These are phyloP conservation scores for Tolypocladium capitatum DNA, from an alignment of 2,329 filamentous ascomycete species.

Conservation along the genomic window DNA sequence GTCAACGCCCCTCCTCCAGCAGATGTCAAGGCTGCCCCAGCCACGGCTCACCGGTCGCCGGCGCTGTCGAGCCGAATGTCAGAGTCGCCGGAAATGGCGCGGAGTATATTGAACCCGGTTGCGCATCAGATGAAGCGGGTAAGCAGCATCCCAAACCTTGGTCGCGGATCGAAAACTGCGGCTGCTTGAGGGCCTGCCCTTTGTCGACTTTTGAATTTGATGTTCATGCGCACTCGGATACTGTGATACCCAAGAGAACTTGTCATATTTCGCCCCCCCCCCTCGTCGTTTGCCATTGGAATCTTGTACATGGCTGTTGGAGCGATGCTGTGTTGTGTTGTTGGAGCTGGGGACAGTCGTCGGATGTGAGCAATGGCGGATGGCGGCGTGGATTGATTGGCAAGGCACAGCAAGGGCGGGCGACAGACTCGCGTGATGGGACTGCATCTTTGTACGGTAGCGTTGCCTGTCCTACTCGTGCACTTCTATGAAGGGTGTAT, in stretches of 20 bases:
- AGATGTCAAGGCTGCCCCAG: constrained; percentile 11
- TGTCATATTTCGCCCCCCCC: constrained; percentile 9
- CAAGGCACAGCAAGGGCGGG: background rate
- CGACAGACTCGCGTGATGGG: background rate
- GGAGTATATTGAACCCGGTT: constrained; percentile 19
- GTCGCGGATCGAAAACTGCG: constrained; percentile 21
- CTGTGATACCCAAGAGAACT: constrained; percentile 24
- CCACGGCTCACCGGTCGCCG: constrained; percentile 14
- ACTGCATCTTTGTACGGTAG: background rate
- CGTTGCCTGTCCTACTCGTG: background rate
- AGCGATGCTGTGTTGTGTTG: background rate
- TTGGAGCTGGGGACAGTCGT: background rate
- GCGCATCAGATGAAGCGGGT: constrained; percentile 21
- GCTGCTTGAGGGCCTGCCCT: constrained; percentile 13
- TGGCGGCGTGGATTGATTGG: background rate
- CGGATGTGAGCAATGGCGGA: background rate
- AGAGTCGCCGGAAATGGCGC: constrained; percentile 31
- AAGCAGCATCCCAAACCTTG: constrained; percentile 15
- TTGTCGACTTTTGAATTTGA: constrained; percentile 4
- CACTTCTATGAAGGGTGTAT: background rate
- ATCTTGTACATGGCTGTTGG: constrained; percentile 1
- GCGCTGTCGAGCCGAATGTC: constrained; percentile 16
- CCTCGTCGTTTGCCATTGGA: background rate
- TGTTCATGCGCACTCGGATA: constrained; percentile 14
- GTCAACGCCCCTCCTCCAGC: constrained; percentile 5